These are phyloP conservation scores for Tuber melanosporum DNA, from an alignment of 495 filamentous ascomycete genomes.

Conservation along the genomic window DNA sequence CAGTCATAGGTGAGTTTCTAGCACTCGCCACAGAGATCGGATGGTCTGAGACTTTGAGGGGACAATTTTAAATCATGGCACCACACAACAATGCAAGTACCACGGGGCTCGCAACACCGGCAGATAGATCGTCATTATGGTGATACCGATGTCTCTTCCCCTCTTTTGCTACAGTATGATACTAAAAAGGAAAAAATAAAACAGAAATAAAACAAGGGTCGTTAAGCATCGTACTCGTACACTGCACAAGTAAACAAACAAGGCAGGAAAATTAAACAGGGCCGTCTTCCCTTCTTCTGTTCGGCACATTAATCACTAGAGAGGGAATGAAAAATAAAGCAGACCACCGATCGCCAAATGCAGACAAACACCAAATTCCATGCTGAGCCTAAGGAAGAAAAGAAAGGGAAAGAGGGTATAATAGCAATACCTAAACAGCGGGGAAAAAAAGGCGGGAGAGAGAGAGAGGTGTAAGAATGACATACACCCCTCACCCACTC, in stretches of 20 bases:
- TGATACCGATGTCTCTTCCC: neutral
- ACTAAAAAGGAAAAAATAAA: neutral
- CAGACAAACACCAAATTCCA: neutral
- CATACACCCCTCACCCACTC: neutral
- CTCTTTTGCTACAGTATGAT: neutral
- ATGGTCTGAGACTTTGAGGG: neutral
- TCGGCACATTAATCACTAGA: neutral
- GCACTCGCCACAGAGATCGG: neutral
- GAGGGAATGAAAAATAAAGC: neutral
- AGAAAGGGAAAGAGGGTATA: neutral
- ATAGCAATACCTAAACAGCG: neutral
- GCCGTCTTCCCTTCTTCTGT: neutral
- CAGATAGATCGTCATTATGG: neutral
- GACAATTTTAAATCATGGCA: neutral
- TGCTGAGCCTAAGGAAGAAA: neutral
- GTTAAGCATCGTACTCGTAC: neutral
- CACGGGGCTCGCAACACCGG: no score
- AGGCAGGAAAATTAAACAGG: neutral
- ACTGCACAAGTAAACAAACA: neutral
- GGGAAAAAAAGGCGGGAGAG: no score
- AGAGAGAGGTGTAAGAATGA: no score
- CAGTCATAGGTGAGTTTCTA: neutral
- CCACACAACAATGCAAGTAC: no score
- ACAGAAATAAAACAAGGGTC: neutral
- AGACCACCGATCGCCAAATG: constrained; percentile 3